Conservation (phyloP, 1,139 yeast genomes). For the Nadsonia starkeyi-henricii region DNA sequence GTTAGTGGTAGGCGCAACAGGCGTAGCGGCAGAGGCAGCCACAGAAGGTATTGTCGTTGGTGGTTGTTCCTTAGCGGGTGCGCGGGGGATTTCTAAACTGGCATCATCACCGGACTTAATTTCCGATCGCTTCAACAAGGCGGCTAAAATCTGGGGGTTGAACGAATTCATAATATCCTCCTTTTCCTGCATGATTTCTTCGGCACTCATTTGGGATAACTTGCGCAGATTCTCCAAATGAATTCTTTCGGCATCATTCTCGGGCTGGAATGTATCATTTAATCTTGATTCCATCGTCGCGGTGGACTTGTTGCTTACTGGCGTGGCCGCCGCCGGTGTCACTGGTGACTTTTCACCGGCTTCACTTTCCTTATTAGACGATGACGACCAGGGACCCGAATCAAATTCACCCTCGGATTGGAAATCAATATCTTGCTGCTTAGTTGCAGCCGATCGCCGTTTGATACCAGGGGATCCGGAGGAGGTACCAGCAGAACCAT, state of each 20-base stretch:
- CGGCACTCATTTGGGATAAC: slow-evolving; percentile 48
- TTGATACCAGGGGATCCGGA: too few relatives aligned
- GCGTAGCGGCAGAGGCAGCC: slow-evolving; percentile 1
- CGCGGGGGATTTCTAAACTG: slow-evolving; percentile 41
- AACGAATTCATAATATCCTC: slow-evolving; percentile 52
- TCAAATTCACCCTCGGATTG: too few relatives aligned
- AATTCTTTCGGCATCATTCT: slow-evolving; percentile 35
- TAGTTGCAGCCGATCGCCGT: too few relatives aligned
- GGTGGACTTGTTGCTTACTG: neutral
- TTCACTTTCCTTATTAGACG: too few relatives aligned
- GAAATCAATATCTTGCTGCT: too few relatives aligned
- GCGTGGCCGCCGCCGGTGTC: neutral
- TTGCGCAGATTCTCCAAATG: slow-evolving; percentile 61
- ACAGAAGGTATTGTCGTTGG: too few relatives aligned
- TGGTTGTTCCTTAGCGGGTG: too few relatives aligned
- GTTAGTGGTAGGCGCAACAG: slow-evolving; percentile 5
- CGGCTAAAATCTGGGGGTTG: slow-evolving; percentile 55
- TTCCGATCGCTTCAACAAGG: slow-evolving; percentile 28
- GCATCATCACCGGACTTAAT: slow-evolving; percentile 12
- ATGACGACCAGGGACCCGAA: too few relatives aligned
- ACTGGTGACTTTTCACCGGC: too few relatives aligned
- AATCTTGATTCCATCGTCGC: neutral
- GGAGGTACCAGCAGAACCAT: neutral
- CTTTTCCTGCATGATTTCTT: slow-evolving; percentile 50
- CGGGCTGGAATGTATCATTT: neutral